phyloP scores from a whole-genome alignment of 2,329 filamentous ascomycete species.

The Coniochaeta sp. region DNA sequence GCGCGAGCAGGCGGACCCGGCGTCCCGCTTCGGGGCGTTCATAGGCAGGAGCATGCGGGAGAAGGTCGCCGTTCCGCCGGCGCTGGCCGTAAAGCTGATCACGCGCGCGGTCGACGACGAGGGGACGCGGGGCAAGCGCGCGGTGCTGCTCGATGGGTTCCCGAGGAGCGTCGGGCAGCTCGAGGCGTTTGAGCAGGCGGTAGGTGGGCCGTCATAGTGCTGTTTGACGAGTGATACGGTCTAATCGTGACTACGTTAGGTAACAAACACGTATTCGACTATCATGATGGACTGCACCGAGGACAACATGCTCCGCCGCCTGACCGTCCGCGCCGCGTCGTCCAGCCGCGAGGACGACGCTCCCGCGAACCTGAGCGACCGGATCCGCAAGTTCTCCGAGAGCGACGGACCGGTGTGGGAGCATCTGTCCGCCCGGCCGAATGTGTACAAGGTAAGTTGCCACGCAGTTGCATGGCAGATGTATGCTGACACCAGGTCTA shows the following conservation, averaged over 20 bases:
- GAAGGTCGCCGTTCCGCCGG: neutral
- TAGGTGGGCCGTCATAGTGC: neutral
- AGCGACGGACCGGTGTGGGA: neutral
- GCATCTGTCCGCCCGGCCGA: neutral
- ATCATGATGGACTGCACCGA: neutral
- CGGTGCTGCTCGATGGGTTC: neutral
- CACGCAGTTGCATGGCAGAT: no score
- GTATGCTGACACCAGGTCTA: neutral
- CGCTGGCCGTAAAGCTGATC: neutral
- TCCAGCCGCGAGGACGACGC: neutral
- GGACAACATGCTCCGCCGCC: neutral
- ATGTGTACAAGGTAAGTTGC: neutral
- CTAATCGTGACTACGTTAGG: neutral
- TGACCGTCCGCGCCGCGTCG: neutral
- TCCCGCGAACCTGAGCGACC: neutral
- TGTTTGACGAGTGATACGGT: neutral
- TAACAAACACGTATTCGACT: neutral
- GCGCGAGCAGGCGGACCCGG: constrained; percentile 82
- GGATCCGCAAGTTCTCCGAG: neutral
- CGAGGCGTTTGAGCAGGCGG: neutral
- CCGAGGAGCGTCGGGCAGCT: neutral
- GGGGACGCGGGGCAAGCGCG: neutral
- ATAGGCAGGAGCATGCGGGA: constrained; percentile 44
- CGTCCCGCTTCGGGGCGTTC: constrained; percentile 83
- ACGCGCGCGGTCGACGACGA: neutral